Evolutionary conservation across 176 grass and related monocot species (phyloP).

Genomic region (Alopecurus myosuroides): DNA sequence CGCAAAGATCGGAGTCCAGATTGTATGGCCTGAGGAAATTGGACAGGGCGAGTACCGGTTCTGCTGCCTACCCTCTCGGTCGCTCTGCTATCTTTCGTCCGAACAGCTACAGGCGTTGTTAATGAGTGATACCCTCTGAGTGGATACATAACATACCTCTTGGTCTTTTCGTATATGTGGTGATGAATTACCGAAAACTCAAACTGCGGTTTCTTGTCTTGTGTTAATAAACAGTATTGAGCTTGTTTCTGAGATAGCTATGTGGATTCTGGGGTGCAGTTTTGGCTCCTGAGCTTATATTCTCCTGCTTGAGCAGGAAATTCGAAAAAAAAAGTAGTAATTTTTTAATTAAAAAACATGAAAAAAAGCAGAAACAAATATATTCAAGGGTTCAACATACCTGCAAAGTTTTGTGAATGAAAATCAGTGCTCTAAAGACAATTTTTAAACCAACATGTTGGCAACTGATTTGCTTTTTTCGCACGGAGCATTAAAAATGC

Average conservation of each 20-base stretch:
- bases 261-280: too few relatives aligned
- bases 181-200: not conserved
- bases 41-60: not conserved
- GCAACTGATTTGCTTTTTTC: too few relatives aligned
- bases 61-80: not conserved
- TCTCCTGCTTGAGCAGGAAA: too few relatives aligned
- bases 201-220: conserved; percentile 1
- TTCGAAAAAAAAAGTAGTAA: too few relatives aligned
- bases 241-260: not conserved
- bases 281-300: too few relatives aligned
- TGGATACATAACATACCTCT: not conserved
- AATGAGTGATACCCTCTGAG: not conserved
- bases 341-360: too few relatives aligned
- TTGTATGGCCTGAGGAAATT: not conserved
- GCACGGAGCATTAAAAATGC: too few relatives aligned
- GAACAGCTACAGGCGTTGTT: not conserved
- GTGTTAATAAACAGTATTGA: conserved; percentile 33
- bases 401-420: too few relatives aligned
- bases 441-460: too few relatives aligned
- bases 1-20: not conserved
- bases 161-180: conserved; percentile 14
- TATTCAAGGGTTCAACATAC: too few relatives aligned
- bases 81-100: not conserved
- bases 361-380: too few relatives aligned
- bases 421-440: too few relatives aligned